phyloP scores from a whole-genome alignment of 164 flowering plant species.

The Vitis amurensis region DNA sequence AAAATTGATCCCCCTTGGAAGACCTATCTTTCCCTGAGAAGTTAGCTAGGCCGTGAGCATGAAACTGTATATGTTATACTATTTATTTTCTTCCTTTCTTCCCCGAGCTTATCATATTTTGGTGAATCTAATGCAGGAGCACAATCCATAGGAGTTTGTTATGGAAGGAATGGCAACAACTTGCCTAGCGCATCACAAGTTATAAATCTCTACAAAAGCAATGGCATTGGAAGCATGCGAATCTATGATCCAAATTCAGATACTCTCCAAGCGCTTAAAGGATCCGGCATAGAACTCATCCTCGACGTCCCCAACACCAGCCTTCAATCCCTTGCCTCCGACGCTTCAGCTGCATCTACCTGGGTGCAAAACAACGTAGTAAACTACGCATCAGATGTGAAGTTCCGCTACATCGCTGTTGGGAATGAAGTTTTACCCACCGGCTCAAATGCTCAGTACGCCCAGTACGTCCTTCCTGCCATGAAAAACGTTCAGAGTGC shows the following conservation, averaged over 20 bases:
- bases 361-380: conserved; percentile 27
- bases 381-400: conserved; percentile 13
- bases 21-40: too few species aligned
- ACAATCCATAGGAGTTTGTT: conserved; percentile 18
- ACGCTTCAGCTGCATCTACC: conserved; percentile 3
- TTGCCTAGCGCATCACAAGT: conserved; percentile 16
- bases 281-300: conserved; percentile 22
- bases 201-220: conserved; percentile 6
- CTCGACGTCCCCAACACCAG: conserved; percentile 21
- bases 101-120: too few species aligned
- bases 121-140: conserved; percentile 5
- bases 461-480: conserved; percentile 16
- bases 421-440: conserved; percentile 20
- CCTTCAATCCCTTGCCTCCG: conserved; percentile 8
- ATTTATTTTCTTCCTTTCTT: too few species aligned
- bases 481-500: conserved; percentile 15
- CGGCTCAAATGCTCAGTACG: neutral
- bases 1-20: too few species aligned
- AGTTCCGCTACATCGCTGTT: conserved; percentile 21
- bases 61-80: too few species aligned
- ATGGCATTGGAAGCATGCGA: conserved; percentile 13
- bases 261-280: conserved; percentile 19
- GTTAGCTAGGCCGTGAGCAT: too few species aligned
- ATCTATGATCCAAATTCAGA: conserved; percentile 13
- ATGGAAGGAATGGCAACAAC: conserved; percentile 18